These are phyloP conservation scores for Lachancea cidri DNA, from an alignment of 805 yeast genomes.

Conservation along the genomic window DNA sequence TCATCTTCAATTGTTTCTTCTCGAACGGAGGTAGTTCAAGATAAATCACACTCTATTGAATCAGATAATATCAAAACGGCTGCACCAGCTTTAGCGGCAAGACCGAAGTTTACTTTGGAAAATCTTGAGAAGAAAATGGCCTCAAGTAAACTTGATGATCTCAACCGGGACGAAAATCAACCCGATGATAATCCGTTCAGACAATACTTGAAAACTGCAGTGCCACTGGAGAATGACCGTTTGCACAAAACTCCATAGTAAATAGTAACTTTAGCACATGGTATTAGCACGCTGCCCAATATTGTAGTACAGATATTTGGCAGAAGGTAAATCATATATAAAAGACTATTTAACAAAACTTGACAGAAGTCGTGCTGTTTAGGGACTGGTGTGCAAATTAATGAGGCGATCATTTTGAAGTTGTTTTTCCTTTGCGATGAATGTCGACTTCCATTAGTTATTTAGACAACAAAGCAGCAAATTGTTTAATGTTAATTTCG, in stretches of 20 bases:
- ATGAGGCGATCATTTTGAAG: neutral
- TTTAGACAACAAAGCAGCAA: conserved; percentile 84
- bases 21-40: too few species aligned
- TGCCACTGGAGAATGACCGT: conserved; percentile 34
- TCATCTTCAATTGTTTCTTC: neutral
- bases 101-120: conserved; percentile 2
- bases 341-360: neutral
- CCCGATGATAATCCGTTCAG: conserved; percentile 34
- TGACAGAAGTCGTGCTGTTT: neutral
- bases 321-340: neutral
- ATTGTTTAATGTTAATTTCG: conserved; percentile 94
- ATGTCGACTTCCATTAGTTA: conserved; percentile 25
- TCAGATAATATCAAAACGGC: neutral
- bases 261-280: neutral
- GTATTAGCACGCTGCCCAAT: neutral
- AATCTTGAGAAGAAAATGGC: conserved; percentile 1
- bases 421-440: neutral
- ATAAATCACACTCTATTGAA: neutral
- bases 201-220: conserved; percentile 35
- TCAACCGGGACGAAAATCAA: conserved; percentile 12
- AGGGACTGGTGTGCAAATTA: neutral
- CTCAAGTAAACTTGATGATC: neutral
- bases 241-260: conserved; percentile 21
- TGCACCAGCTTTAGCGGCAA: conserved; percentile 2
- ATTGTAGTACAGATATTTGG: neutral